phyloP scores from a whole-genome alignment of 805 yeast species.

The Myxozyma vanderwaltii region DNA sequence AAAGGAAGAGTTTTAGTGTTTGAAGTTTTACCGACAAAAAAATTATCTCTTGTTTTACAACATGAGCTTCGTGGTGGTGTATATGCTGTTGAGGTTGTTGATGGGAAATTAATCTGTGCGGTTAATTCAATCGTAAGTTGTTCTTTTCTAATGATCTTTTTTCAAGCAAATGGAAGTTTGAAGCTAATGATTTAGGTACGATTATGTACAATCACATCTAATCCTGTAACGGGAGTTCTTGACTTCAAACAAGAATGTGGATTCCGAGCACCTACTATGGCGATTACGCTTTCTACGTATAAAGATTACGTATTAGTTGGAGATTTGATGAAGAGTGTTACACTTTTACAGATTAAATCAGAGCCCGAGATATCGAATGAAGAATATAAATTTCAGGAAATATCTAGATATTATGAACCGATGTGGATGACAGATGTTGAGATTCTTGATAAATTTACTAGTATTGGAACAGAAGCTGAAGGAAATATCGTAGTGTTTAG shows the following conservation, averaged over 20 bases:
- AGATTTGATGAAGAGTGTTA: slow-evolving; percentile 33
- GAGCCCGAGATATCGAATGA: not conserved
- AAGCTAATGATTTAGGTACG: slow-evolving; percentile 21
- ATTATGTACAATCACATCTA: slow-evolving; percentile 9
- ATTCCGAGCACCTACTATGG: slow-evolving; percentile 31
- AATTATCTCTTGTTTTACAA: slow-evolving; percentile 14
- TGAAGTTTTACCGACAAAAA: slow-evolving; percentile 19
- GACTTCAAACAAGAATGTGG: slow-evolving; percentile 23
- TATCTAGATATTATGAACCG: slow-evolving; percentile 31
- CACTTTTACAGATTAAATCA: slow-evolving; percentile 12
- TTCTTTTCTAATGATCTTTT: not conserved
- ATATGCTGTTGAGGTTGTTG: slow-evolving; percentile 21
- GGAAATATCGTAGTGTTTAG: slow-evolving; percentile 31
- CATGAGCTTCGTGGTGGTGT: slow-evolving; percentile 27
- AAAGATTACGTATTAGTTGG: slow-evolving; percentile 28
- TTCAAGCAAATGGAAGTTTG: not conserved
- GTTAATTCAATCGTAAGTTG: slow-evolving; percentile 30
- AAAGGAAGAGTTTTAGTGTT: slow-evolving; percentile 32
- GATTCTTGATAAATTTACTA: slow-evolving; percentile 10
- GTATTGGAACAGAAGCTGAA: slow-evolving; percentile 33
- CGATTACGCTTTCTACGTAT: slow-evolving; percentile 22
- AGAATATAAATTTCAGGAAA: slow-evolving; percentile 14
- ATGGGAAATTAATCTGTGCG: slow-evolving; percentile 22
- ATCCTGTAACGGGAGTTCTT: slow-evolving; percentile 13
- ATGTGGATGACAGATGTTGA: slow-evolving; percentile 36